Percentiles rank a stretch among this genome's conserved stretches.
phyloP scores from a whole-genome alignment of 345 rosid species.

The Lepidium sativum region DNA sequence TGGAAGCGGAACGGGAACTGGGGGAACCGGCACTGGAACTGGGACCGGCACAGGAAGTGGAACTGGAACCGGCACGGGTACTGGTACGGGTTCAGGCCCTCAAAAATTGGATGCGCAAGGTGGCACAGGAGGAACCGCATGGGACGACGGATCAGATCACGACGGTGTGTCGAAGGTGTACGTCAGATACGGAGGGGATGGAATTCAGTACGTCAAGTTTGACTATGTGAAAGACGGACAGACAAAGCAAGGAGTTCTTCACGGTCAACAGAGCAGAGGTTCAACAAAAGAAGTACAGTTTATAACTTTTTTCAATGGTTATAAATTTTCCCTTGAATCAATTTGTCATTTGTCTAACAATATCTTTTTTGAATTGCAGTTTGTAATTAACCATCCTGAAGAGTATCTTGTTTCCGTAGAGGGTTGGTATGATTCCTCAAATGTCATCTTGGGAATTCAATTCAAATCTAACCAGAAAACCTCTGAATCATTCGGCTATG shows the following conservation, averaged over 20 bases:
- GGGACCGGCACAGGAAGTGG: neutral
- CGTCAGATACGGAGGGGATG: neutral
- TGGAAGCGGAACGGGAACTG: too few relatives aligned
- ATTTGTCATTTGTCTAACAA: too few relatives aligned
- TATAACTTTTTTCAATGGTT: neutral
- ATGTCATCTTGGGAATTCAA: constrained; percentile 3
- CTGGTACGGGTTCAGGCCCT: neutral
- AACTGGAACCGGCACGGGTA: neutral
- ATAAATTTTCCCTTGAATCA: too few relatives aligned
- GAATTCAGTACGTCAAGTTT: constrained; percentile 8
- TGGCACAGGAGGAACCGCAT: constrained; percentile 10
- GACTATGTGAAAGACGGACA: constrained; percentile 18
- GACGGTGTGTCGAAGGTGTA: constrained; percentile 15
- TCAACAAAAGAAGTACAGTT: neutral
- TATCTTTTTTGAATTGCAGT: neutral
- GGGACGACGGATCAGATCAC: constrained; percentile 26
- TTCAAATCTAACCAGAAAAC: constrained; percentile 6
- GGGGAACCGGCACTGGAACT: too few relatives aligned
- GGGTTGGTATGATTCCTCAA: constrained; percentile 16
- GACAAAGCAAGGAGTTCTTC: neutral
- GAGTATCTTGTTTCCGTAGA: constrained; percentile 16
- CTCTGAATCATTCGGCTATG: neutral
- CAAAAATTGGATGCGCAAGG: constrained; percentile 17
- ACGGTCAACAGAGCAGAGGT: neutral
- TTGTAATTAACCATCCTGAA: constrained; percentile 4